Evolutionary conservation across 2,329 filamentous ascomycete species (phyloP).

Genomic region (Cladosporium sp.): DNA sequence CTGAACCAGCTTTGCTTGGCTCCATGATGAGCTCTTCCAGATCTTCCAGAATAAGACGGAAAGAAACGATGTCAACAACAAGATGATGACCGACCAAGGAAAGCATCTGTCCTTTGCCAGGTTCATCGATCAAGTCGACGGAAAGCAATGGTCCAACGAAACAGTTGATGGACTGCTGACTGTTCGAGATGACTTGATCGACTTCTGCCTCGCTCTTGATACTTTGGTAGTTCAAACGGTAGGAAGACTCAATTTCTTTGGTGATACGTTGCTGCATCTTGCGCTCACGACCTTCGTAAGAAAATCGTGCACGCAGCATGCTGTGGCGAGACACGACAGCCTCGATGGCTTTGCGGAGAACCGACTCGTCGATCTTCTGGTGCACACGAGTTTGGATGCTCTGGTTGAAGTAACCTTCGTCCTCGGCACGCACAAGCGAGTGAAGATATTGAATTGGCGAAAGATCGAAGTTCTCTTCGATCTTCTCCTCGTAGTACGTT

Average conservation of each 20-base stretch:
- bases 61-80: conserved; percentile 36
- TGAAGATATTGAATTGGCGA: conserved; percentile 11
- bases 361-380: neutral
- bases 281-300: conserved; percentile 20
- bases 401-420: conserved; percentile 14
- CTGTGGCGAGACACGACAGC: conserved; percentile 34
- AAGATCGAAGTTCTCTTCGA: conserved; percentile 10
- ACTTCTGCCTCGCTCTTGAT: conserved; percentile 24
- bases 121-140: conserved; percentile 36
- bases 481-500: neutral
- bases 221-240: conserved; percentile 1
- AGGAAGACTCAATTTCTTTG: conserved; percentile 22
- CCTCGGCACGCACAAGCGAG: conserved; percentile 10
- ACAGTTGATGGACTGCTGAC: conserved; percentile 28
- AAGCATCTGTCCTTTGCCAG: conserved; percentile 29
- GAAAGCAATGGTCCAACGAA: conserved; percentile 36
- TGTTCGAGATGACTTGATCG: neutral
- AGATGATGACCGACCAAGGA: conserved; percentile 37
- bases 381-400: conserved; percentile 7
- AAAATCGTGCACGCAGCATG: conserved; percentile 39
- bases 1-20: conserved; percentile 31
- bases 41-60: conserved; percentile 37
- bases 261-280: conserved; percentile 33
- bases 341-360: conserved; percentile 18
- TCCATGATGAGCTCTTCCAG: conserved; percentile 30